phyloP scores from a whole-genome alignment of 2,329 filamentous ascomycete species.

The Aureobasidium sp. region DNA sequence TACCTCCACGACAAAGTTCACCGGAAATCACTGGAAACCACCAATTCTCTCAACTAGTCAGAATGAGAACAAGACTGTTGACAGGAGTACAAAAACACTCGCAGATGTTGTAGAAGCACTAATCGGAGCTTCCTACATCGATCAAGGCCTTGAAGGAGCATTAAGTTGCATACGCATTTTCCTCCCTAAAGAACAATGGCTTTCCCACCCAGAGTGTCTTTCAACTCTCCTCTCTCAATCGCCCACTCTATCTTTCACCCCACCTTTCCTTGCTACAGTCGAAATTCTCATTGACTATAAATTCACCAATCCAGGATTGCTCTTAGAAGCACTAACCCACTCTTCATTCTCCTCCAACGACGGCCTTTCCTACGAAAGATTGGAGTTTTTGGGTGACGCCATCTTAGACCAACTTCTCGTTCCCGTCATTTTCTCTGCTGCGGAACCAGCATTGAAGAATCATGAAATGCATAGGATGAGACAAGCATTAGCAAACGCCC shows the following conservation, averaged over 20 bases:
- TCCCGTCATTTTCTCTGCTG: slow-evolving; percentile 61
- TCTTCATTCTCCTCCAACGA: slow-evolving; percentile 58
- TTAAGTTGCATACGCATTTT: slow-evolving; percentile 72
- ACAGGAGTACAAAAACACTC: slow-evolving; percentile 78
- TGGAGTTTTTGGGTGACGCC: slow-evolving; percentile 91
- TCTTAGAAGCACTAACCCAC: slow-evolving; percentile 87
- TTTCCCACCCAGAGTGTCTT: slow-evolving; percentile 11
- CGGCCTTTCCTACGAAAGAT: slow-evolving; percentile 72
- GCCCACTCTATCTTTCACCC: not conserved
- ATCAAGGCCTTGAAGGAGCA: slow-evolving; percentile 72
- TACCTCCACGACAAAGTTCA: slow-evolving; percentile 75
- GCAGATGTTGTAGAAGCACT: slow-evolving; percentile 91
- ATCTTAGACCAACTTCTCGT: slow-evolving; percentile 84
- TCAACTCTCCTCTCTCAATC: not conserved
- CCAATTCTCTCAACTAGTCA: slow-evolving; percentile 53
- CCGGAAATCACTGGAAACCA: slow-evolving; percentile 76
- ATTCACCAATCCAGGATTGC: slow-evolving; percentile 73
- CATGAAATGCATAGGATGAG: slow-evolving; percentile 80
- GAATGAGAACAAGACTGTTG: slow-evolving; percentile 36
- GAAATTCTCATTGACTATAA: slow-evolving; percentile 75
- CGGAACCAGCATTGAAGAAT: slow-evolving; percentile 54
- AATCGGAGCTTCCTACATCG: slow-evolving; percentile 77
- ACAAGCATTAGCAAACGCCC: slow-evolving; percentile 80
- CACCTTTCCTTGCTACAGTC: slow-evolving; percentile 36
- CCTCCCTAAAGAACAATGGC: slow-evolving; percentile 57